Evolutionary conservation across 129 eudicot species (phyloP).

Genomic region (Centrapalus pauciflorus): DNA sequence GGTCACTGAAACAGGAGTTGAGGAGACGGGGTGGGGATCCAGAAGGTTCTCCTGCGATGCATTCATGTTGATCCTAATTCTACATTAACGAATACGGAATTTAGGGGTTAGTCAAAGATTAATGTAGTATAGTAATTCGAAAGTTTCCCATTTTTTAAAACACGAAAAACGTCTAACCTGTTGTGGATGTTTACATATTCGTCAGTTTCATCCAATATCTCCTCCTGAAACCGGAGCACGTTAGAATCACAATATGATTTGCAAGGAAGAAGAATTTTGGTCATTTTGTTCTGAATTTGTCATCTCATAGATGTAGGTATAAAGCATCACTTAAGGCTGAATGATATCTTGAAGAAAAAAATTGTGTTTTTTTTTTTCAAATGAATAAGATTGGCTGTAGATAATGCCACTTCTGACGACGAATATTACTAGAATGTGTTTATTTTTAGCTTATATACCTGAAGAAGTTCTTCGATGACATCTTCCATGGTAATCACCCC

Average conservation of each 20-base stretch:
- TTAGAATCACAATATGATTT: too few species aligned
- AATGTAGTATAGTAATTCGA: background rate
- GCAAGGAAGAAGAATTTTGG: too few species aligned
- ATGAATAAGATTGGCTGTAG: background rate
- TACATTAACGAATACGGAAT: conserved; percentile 26
- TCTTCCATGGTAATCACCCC: conserved; percentile 98
- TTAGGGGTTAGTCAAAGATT: background rate
- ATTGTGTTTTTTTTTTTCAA: background rate
- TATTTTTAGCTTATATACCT: conserved; percentile 45
- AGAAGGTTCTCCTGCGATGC: conserved; percentile 70
- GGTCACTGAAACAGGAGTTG: conserved; percentile 21
- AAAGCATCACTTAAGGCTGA: too few species aligned
- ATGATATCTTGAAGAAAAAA: too few species aligned
- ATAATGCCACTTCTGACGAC: background rate
- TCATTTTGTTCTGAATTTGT: too few species aligned
- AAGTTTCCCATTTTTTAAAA: background rate
- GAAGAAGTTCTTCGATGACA: conserved; percentile 98
- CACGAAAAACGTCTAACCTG: conserved; percentile 39
- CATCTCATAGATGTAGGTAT: too few species aligned
- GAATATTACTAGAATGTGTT: background rate
- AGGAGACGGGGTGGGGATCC: conserved; percentile 29
- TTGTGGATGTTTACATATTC: conserved; percentile 97
- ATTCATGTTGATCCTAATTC: conserved; percentile 93
- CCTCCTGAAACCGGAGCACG: conserved; percentile 60
- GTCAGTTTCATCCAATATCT: conserved; percentile 96